Evolutionary conservation across 257 asterid genomes (phyloP), one percentile per base, ranked within the genome.

Genomic region (Mentha longifolia): DNA sequence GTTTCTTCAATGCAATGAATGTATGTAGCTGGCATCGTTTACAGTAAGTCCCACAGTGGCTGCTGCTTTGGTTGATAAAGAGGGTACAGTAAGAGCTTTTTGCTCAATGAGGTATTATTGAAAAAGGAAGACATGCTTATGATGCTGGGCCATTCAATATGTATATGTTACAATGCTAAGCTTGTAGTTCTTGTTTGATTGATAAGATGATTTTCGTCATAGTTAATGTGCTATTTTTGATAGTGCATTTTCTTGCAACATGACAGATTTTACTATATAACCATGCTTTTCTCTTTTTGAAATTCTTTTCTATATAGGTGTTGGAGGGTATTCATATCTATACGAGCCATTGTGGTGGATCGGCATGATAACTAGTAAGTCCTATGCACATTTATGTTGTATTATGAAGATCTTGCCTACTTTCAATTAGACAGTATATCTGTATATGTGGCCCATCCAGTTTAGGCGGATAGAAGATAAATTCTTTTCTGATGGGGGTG

Each of bases 341-440:
- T 77, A 79, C 25, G 98, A 92, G 80, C 96, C 96, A 41, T 82
- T 88, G n/a, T 92, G 98, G 98, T 92, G 98, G 96, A 80, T 84
- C 25, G 98, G 98, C 77, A 84, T 89, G 96, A 86, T 89, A 45
- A 78, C 95, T 65, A 92, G 98, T 88, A 74, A 86, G 92, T 62
- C 73, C 9, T 42, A 33, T 52, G 15, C 63, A 37, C 25, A 14
- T 70, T 16, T 49, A n/a, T 41, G 15, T 41, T 62, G 59, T 62
- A 9, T 70, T 41, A 35, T 55, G 46, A 52, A 73, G 28, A 49
- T 54, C 55, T 19, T 28, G 5, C 17, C 19, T 56, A 22, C 61
- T 47, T 54, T 25, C 42, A 13, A 7, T 30, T 13, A 49, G 46
- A 73, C 46, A 60, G 16, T 25, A 47, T 47, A 55, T 42, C 46